These are phyloP conservation scores for Lipomyces oligophaga DNA, from an alignment of 805 yeast species.

Conservation along the genomic window DNA sequence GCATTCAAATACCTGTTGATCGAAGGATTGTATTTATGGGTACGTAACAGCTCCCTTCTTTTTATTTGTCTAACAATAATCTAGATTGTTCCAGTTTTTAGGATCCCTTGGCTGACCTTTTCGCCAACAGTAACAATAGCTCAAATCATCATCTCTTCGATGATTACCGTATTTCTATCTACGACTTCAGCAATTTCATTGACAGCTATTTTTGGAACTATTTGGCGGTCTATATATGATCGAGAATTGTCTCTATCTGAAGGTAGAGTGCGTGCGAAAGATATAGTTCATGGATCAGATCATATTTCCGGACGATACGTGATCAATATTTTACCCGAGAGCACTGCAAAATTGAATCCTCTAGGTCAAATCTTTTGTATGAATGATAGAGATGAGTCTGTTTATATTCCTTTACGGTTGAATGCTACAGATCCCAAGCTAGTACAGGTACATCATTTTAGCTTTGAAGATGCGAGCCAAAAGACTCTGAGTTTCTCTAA, in stretches of 20 bases:
- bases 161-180: constrained; percentile 48
- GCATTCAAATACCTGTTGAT: constrained; percentile 65
- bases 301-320: constrained; percentile 85
- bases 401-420: constrained; percentile 66
- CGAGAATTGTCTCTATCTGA: constrained; percentile 39
- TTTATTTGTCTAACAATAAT: not conserved
- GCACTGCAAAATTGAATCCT: constrained; percentile 81
- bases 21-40: constrained; percentile 67
- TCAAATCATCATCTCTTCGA: constrained; percentile 47
- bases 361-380: constrained; percentile 61
- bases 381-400: constrained; percentile 31
- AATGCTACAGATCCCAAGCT: constrained; percentile 74
- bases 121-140: constrained; percentile 52
- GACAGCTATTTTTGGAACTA: constrained; percentile 24
- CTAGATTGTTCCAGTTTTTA: constrained; percentile 58
- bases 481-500: constrained; percentile 52
- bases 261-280: constrained; percentile 33
- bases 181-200: constrained; percentile 27
- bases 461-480: constrained; percentile 50
- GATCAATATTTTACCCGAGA: constrained; percentile 84
- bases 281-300: constrained; percentile 38
- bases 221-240: constrained; percentile 32
- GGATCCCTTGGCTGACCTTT: constrained; percentile 71
- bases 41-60: constrained; percentile 1
- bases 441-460: constrained; percentile 60